Conservation (phyloP, 1,284 basidiomycete genomes). For the Cryptococcus wingfieldii region DNA sequence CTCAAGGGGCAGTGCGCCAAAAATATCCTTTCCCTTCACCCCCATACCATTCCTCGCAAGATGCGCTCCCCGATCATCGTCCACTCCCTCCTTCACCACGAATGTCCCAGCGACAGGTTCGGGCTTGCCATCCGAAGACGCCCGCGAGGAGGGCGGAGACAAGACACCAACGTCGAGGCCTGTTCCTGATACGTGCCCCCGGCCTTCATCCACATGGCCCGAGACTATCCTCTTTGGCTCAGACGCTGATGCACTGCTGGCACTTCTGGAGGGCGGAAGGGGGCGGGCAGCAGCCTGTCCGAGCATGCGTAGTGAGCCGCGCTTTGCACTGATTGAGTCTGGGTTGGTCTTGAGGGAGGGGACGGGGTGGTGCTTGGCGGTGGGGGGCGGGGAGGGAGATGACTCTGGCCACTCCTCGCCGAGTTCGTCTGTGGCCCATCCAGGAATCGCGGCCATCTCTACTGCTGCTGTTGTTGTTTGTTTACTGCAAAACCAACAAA, state of each 20-base stretch:
- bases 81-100: slow-evolving; percentile 66
- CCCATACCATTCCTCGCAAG: slow-evolving; percentile 37
- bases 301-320: slow-evolving; percentile 36
- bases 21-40: slow-evolving; percentile 62
- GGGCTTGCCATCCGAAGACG: slow-evolving; percentile 16
- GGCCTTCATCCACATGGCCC: slow-evolving; percentile 19
- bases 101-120: slow-evolving; percentile 65
- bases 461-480: slow-evolving; percentile 14
- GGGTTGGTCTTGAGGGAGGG: slow-evolving; percentile 39
- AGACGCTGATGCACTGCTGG: neutral
- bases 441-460: slow-evolving; percentile 50
- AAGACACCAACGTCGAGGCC: slow-evolving; percentile 10
- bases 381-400: slow-evolving; percentile 52
- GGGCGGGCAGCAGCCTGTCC: slow-evolving; percentile 35
- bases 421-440: slow-evolving; percentile 73
- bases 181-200: slow-evolving; percentile 10
- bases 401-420: slow-evolving; percentile 71
- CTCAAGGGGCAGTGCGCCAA: slow-evolving; percentile 76
- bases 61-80: slow-evolving; percentile 54
- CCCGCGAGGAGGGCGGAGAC: slow-evolving; percentile 18
- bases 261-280: slow-evolving; percentile 25
- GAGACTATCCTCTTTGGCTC: slow-evolving; percentile 11
- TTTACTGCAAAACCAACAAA: slow-evolving; percentile 7
- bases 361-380: slow-evolving; percentile 8
- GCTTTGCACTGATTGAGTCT: slow-evolving; percentile 32